These are phyloP conservation scores for Lojkania enalia DNA, from an alignment of 2,329 filamentous ascomycete species.

Conservation along the genomic window DNA sequence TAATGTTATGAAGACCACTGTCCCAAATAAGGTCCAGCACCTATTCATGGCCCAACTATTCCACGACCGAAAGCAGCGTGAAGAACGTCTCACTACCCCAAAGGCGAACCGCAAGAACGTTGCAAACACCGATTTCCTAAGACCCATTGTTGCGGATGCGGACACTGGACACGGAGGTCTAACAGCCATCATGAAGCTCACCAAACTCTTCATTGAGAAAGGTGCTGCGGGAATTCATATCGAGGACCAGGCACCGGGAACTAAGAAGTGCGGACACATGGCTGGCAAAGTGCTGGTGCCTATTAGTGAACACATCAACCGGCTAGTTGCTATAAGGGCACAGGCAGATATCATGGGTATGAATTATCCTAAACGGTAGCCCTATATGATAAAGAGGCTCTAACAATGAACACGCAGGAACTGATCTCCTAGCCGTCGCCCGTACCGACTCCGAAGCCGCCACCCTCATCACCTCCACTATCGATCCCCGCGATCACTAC, in stretches of 20 bases:
- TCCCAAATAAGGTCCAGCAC: conserved; percentile 97
- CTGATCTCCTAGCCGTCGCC: conserved; percentile 86
- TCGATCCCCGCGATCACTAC: conserved; percentile 90
- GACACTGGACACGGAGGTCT: conserved; percentile 97
- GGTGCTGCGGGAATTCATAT: conserved; percentile 98
- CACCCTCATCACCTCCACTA: conserved; percentile 93
- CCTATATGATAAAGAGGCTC: not conserved
- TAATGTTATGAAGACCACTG: conserved; percentile 72
- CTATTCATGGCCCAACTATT: conserved; percentile 98
- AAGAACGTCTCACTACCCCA: conserved; percentile 81
- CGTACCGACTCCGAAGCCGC: conserved; percentile 97
- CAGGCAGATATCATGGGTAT: conserved; percentile 98
- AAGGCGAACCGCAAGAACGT: conserved; percentile 72
- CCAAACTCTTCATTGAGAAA: conserved; percentile 95
- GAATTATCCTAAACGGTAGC: too few species aligned
- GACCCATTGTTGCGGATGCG: conserved; percentile 94
- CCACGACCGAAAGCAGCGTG: conserved; percentile 98
- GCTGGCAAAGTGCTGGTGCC: conserved; percentile 97
- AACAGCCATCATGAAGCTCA: conserved; percentile 99
- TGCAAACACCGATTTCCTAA: conserved; percentile 86
- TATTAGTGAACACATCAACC: conserved; percentile 97
- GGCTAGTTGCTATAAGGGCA: conserved; percentile 91
- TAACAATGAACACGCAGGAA: conserved; percentile 52
- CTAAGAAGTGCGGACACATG: conserved; percentile 99
- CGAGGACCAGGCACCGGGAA: conserved; percentile 96